Base-by-base conservation (phyloP, 495 filamentous ascomycete species). In the Elaphomyces granulatus region DNA sequence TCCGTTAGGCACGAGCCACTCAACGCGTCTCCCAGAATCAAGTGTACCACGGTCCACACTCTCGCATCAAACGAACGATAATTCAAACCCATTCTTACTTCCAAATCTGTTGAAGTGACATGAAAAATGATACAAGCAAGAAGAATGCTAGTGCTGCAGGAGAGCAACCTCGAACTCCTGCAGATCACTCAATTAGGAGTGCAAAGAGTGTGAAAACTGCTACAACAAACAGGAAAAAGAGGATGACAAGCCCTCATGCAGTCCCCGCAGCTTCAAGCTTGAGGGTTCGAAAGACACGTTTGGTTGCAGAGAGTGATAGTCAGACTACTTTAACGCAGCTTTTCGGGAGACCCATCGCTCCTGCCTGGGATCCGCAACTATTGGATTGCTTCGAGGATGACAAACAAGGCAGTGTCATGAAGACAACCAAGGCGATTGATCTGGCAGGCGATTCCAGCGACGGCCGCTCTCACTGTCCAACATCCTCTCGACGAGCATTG, bases 241-340 rank as follows among this genome's bases (percentile, higher is more conserved):
- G 44, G 21, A 42, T 20, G 4, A 41, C 34, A 20, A 53, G 52
- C 19, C 57, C 57, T 19, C n/a, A n/a, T n/a, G n/a, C n/a, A n/a
- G 41, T 38, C 2, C 46, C 53, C 8, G 55, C 47, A 15, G 34
- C 45, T 19, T 54, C 51, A 2, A 43, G 38, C 19, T 43, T 45
- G 8, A 46, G 37, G 26, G 47, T 46, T 9, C 47, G 36, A 17
- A 61, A 55, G 42, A 48, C 42, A 20, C 46, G 6, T 8, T 46
- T 51, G 0, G 15, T 55, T 4, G 38, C 50, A 12, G 50, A 41
- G 26, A 45, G 43, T 10, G 39, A 32, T 10, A 49, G 48, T 2
- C 64, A 66, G 26, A 50, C 61, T 1, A 68, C 64, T 2, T 50
- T 68, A 12, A 68, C 64, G 1, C 64, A 68, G 34, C 59, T 68